Evolutionary conservation across 2,329 filamentous ascomycete species (phyloP).

Genomic region (Fusarium pseudoanthophilum): DNA sequence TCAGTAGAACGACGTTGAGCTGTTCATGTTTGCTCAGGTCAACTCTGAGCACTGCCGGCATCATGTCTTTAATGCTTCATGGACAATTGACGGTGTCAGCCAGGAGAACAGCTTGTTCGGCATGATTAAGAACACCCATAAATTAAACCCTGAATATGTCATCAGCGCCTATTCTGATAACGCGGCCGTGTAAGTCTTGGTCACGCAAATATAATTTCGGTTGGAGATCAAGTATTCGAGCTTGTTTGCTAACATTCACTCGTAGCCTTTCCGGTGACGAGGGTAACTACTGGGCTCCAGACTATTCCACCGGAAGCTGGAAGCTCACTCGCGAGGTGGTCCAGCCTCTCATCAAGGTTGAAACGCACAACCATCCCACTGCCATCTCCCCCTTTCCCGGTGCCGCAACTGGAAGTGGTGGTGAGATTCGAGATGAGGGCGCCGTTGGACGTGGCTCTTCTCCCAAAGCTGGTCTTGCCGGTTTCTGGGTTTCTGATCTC

Average conservation of each 20-base stretch:
- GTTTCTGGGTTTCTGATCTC: slow-evolving; percentile 95
- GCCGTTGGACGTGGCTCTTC: slow-evolving; percentile 92
- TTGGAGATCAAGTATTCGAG: background rate
- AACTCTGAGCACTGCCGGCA: slow-evolving; percentile 92
- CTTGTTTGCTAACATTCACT: background rate
- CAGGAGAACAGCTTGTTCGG: slow-evolving; percentile 87
- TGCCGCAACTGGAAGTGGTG: slow-evolving; percentile 93
- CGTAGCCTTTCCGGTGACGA: slow-evolving; percentile 51
- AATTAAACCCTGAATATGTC: slow-evolving; percentile 81
- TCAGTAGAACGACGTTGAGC: slow-evolving; percentile 78
- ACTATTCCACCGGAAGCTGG: slow-evolving; percentile 88
- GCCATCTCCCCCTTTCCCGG: slow-evolving; percentile 93
- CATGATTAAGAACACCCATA: slow-evolving; percentile 97
- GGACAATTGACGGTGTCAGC: slow-evolving; percentile 88
- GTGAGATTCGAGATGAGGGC: slow-evolving; percentile 95
- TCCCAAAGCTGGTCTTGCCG: slow-evolving; percentile 90
- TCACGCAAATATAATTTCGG: slow-evolving; percentile 13
- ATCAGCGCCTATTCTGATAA: slow-evolving; percentile 98
- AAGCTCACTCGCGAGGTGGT: slow-evolving; percentile 85
- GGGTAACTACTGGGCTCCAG: slow-evolving; percentile 80
- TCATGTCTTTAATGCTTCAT: slow-evolving; percentile 97
- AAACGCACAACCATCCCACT: slow-evolving; percentile 98
- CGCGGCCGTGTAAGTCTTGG: slow-evolving; percentile 75
- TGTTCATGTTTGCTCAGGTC: slow-evolving; percentile 99
- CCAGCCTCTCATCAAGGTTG: slow-evolving; percentile 91